A percentile compares a stretch with the other conserved stretches of the same genome.
Conservation (phyloP, 805 yeast species). For the Schwanniomyces yamadae region DNA sequence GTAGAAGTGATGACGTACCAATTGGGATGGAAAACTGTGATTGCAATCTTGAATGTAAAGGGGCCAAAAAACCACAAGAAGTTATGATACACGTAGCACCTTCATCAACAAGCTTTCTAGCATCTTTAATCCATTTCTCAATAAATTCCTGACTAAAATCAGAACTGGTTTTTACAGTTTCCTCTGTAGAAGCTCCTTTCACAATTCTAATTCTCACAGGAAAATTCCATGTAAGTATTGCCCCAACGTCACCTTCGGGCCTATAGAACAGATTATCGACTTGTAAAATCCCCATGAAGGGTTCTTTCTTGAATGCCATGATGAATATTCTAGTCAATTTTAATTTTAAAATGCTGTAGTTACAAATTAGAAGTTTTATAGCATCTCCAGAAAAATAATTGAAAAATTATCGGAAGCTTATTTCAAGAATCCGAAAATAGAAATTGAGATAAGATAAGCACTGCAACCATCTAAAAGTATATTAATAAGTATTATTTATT, state of each 20-base stretch:
- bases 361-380: too few relatives aligned
- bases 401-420: too few relatives aligned
- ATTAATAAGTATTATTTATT: too few relatives aligned
- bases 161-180: constrained; percentile 7
- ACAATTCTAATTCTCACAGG: constrained; percentile 8
- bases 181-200: constrained; percentile 3
- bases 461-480: too few relatives aligned
- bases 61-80: constrained; percentile 36
- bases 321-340: too few relatives aligned
- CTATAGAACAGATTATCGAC: constrained; percentile 6
- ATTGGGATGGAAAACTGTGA: constrained; percentile 25
- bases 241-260: constrained; percentile 12
- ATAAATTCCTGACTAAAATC: constrained; percentile 22
- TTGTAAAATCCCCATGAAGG: constrained; percentile 3
- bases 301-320: too few relatives aligned
- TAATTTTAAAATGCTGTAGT: too few relatives aligned
- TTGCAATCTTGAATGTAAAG: constrained; percentile 22
- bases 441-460: too few relatives aligned
- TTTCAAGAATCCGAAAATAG: too few relatives aligned
- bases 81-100: constrained; percentile 35
- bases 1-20: constrained; percentile 29
- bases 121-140: constrained; percentile 23
- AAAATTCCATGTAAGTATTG: constrained; percentile 7
- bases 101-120: constrained; percentile 18
- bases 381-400: too few relatives aligned